phyloP scores from a whole-genome alignment of 768 basidiomycete genomes.

The Termitomyces sp. region DNA sequence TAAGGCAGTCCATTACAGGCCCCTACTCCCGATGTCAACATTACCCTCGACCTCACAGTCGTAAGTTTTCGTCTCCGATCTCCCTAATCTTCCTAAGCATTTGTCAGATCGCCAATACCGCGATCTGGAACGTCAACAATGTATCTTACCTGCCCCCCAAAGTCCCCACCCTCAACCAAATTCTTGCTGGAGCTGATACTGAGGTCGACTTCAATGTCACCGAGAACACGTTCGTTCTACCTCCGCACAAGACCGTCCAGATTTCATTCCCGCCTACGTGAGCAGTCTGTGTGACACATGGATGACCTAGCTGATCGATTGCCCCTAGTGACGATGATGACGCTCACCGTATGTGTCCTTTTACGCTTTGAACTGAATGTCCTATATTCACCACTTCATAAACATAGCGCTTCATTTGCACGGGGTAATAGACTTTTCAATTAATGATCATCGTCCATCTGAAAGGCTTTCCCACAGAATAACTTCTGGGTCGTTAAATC shows the following conservation, averaged over 20 bases:
- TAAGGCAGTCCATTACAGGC: constrained; percentile 4
- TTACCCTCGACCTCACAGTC: constrained; percentile 20
- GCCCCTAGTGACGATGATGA: constrained; percentile 20
- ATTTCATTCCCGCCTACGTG: constrained; percentile 27
- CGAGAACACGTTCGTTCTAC: constrained; percentile 35
- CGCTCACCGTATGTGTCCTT: constrained; percentile 18
- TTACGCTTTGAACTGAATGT: not conserved
- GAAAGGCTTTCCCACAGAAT: constrained; percentile 19
- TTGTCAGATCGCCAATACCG: constrained; percentile 14
- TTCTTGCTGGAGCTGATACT: constrained; percentile 34
- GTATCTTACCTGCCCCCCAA: constrained; percentile 25
- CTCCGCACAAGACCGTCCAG: constrained; percentile 32
- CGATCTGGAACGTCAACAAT: constrained; percentile 28
- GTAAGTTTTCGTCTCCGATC: constrained; percentile 6
- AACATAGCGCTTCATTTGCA: constrained; percentile 25
- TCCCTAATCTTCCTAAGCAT: not conserved
- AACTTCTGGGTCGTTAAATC: constrained; percentile 36
- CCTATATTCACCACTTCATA: not conserved
- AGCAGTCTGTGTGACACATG: not conserved
- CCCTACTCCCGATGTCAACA: constrained; percentile 21
- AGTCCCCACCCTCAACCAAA: constrained; percentile 26
- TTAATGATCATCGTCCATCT: not conserved
- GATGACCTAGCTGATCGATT: not conserved
- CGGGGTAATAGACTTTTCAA: constrained; percentile 16
- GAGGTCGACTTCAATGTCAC: constrained; percentile 25